Conservation (phyloP, 208 protist species). For the Trypanosoma caninum region DNA sequence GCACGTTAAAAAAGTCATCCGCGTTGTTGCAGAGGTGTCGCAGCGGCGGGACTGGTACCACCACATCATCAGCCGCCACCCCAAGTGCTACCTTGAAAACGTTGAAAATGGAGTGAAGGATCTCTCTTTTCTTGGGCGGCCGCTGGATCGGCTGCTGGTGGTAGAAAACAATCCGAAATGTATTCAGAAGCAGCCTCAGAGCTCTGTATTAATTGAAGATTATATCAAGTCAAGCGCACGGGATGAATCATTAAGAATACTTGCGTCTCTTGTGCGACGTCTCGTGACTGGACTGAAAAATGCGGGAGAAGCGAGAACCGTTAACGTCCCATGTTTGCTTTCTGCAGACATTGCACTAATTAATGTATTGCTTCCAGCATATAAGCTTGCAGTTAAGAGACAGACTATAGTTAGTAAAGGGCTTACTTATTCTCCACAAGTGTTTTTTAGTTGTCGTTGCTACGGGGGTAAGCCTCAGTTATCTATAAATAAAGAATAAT, state of each 20-base stretch:
- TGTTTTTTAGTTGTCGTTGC: background rate
- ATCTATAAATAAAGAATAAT: background rate
- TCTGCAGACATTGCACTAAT: conserved; percentile 7
- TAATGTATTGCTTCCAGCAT: background rate
- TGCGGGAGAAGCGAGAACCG: background rate
- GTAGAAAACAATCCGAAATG: conserved; percentile 85
- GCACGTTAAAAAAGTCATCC: conserved; percentile 71
- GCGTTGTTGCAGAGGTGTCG: conserved; percentile 36
- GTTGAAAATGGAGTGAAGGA: conserved; percentile 62
- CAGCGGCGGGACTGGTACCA: conserved; percentile 65
- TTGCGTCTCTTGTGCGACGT: conserved; percentile 45
- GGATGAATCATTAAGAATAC: conserved; percentile 51
- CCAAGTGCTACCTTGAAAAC: conserved; percentile 55
- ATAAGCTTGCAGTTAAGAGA: background rate
- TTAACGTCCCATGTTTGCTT: conserved; percentile 10
- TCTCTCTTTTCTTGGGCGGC: conserved; percentile 45
- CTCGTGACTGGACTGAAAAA: conserved; percentile 24
- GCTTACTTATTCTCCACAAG: conserved; percentile 22
- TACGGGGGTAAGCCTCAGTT: conserved; percentile 25
- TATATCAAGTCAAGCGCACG: conserved; percentile 40
- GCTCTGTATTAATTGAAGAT: conserved; percentile 72
- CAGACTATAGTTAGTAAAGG: conserved; percentile 6
- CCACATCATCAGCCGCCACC: conserved; percentile 75
- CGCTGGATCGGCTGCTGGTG: conserved; percentile 47
- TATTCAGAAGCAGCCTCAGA: conserved; percentile 41